phyloP scores from a whole-genome alignment of 129 eudicot genomes.

The Tagetes patula region DNA sequence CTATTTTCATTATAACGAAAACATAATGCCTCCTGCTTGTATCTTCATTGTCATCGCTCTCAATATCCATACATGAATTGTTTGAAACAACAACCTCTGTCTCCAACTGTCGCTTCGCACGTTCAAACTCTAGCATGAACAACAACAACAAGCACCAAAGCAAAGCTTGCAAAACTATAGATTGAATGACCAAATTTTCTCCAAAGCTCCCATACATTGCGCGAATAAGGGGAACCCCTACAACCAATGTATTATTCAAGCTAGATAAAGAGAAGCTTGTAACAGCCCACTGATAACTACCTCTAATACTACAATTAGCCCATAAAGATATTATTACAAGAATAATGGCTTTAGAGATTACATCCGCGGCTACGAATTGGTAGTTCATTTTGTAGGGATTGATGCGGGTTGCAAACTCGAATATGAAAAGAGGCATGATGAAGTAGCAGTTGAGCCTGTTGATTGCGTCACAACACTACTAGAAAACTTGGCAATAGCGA shows the following conservation, averaged over 20 bases:
- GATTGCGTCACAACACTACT: conserved; percentile 45
- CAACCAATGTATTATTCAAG: conserved; percentile 48
- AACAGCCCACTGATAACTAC: conserved; percentile 48
- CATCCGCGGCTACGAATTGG: conserved; percentile 46
- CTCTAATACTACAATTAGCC: conserved; percentile 39
- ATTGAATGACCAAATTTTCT: conserved; percentile 44
- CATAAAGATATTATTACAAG: conserved; percentile 37
- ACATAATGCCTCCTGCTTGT: conserved; percentile 33
- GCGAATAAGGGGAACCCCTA: conserved; percentile 54
- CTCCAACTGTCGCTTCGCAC: conserved; percentile 19
- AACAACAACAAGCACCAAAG: conserved; percentile 43
- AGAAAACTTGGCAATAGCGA: too few species aligned
- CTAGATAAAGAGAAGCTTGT: conserved; percentile 49
- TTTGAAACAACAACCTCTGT: neutral
- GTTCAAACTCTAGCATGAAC: conserved; percentile 47
- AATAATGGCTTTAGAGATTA: conserved; percentile 40
- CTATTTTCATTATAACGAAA: conserved; percentile 44
- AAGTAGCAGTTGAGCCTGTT: conserved; percentile 55
- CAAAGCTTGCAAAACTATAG: conserved; percentile 42
- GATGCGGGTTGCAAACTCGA: conserved; percentile 44
- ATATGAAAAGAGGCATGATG: conserved; percentile 57
- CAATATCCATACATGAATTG: conserved; percentile 28
- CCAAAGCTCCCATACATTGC: conserved; percentile 56
- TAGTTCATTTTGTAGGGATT: conserved; percentile 52
- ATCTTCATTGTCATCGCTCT: conserved; percentile 5